Evolutionary conservation across 345 rosid species (phyloP).

Genomic region (Citrus inodora): DNA sequence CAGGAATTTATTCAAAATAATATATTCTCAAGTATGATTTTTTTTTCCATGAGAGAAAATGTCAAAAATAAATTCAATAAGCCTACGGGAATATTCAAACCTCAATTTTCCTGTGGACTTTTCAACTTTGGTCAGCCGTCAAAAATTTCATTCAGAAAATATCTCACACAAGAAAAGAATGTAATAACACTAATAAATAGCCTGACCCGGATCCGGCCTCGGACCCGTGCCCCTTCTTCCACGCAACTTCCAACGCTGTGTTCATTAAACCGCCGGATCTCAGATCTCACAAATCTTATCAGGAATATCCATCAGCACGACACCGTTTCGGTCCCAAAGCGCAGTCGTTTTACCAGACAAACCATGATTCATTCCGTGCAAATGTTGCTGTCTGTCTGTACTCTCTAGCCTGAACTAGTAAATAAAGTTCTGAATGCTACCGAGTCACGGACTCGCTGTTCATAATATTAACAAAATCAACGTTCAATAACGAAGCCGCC

Average conservation of each 20-base stretch:
- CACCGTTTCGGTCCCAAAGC: neutral
- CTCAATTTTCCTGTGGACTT: neutral
- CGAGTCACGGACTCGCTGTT: neutral
- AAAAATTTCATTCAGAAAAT: too few species aligned
- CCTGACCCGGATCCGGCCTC: neutral
- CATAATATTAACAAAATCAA: neutral
- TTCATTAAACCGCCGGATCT: too few species aligned
- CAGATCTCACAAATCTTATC: neutral
- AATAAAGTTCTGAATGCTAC: neutral
- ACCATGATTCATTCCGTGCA: neutral
- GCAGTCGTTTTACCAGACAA: neutral
- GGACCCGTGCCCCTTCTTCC: conserved; percentile 24
- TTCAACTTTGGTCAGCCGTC: too few species aligned
- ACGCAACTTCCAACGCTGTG: neutral
- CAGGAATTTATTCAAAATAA: too few species aligned
- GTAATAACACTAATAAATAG: neutral
- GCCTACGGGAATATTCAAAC: neutral
- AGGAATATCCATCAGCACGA: neutral
- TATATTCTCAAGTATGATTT: too few species aligned
- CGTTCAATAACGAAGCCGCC: neutral
- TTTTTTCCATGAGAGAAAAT: too few species aligned
- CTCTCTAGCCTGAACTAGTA: too few species aligned
- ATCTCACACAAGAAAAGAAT: neutral
- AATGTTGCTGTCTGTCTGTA: neutral
- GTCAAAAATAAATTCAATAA: too few species aligned